Evolutionary conservation across 192 early-diverging fungal species (phyloP), one percentile per base, ranked within the genome.

Genomic region (Phlyctochytrium planicorne): DNA sequence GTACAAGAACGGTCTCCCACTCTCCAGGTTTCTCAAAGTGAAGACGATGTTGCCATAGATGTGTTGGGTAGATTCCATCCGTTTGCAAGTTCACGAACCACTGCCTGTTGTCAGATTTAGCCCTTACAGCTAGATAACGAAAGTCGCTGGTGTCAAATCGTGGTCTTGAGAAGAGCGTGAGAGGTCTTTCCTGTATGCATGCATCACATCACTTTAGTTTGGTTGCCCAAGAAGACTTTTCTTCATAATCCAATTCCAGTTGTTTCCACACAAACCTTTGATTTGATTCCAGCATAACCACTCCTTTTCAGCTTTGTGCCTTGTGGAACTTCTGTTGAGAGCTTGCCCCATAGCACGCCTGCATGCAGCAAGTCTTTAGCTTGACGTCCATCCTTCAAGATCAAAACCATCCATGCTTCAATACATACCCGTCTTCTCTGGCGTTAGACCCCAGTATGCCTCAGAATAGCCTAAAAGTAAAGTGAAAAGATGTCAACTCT

Each of bases 1-100:
- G 74, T 80, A 92, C 92, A 76, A 95, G 80, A 30, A 94, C 82
- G 27, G 84, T 90, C 81, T 98, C 94, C 94, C 94, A 98, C 70
- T 90, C 82, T 1, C 94, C 94, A 1, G 94, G 94, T 2, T 78
- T 90, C 59, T 89, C 81, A 52, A 95, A 85, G 65, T 93, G 91
- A 62, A 98, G 63, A 53, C 95, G 83, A 76, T 98, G 96, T 74
- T 98, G 96, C 81, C 92, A 96, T 27, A 96, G 82, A 76, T 94
- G 91, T 0, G 92, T 89, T 34, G 85, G 89, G 52, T 91, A 86
- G 20, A 95, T 74, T 27, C 86, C 86, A 63, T 94, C 91, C 12
- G 94, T 92, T 66, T 94, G 90, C 17, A 98, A 73, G 71, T 98
- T 98, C 62, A 98, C 92, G 85, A 95, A 90, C 78, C 94, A 98